A percentile compares a stretch with the other conserved stretches of the same genome.
Conservation (phyloP, 2,329 filamentous ascomycete genomes). For the Pestalotiopsis sp. region DNA sequence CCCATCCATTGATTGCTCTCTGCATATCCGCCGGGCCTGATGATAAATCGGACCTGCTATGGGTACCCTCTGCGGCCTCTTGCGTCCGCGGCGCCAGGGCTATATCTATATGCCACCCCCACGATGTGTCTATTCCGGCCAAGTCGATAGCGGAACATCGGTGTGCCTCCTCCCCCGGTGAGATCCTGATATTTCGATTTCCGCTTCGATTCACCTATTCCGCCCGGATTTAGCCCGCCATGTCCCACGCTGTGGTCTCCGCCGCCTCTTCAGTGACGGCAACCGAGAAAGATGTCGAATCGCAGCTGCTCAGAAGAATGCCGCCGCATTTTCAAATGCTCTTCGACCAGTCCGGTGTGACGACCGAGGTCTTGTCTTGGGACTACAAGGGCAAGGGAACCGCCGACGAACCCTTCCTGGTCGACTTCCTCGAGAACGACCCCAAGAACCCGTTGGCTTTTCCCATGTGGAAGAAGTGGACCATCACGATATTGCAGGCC, state of each 20-base stretch:
- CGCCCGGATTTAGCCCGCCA: conserved; percentile 11
- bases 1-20: background rate
- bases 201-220: background rate
- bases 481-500: background rate
- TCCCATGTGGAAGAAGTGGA: background rate
- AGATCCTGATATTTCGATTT: background rate
- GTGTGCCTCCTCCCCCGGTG: no score
- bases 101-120: no score
- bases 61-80: background rate
- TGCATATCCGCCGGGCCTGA: background rate
- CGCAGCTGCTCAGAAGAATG: conserved; percentile 33
- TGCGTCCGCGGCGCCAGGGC: no score
- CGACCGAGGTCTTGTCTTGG: background rate
- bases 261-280: conserved; percentile 34
- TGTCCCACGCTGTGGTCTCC: conserved; percentile 20
- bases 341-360: background rate
- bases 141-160: no score
- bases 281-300: conserved; percentile 44
- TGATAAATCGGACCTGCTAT: background rate
- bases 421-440: background rate
- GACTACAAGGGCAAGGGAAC: background rate
- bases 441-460: background rate
- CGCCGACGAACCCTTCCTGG: background rate
- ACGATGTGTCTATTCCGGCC: no score
- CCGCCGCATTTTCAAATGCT: conserved; percentile 51